These are phyloP conservation scores for Xanthoconium purpureum DNA, from an alignment of 768 basidiomycete species.

Conservation along the genomic window DNA sequence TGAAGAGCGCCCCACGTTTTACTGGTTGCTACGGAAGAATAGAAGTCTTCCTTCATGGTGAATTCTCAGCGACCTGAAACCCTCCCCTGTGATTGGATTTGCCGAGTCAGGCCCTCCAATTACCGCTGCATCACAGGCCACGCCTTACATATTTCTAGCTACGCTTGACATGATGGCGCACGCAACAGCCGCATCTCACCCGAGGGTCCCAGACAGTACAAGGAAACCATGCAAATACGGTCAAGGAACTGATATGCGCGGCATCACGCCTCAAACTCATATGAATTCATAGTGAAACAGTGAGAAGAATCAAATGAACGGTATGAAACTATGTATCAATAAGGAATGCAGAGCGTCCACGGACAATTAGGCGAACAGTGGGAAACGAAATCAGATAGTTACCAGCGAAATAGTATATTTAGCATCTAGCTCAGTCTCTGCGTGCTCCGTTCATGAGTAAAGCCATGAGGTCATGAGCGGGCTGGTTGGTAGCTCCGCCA, in stretches of 20 bases:
- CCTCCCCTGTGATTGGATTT: conserved; percentile 10
- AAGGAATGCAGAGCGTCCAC: conserved; percentile 32
- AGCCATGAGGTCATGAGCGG: conserved; percentile 76
- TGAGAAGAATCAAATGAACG: conserved; percentile 18
- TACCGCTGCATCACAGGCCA: conserved; percentile 14
- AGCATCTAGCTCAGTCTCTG: conserved; percentile 50
- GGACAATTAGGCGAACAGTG: conserved; percentile 4
- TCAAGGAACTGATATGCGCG: background rate
- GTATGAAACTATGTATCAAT: conserved; percentile 32
- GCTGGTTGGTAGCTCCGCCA: conserved; percentile 48
- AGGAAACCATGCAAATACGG: background rate
- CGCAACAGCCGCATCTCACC: conserved; percentile 12
- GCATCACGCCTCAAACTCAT: conserved; percentile 17
- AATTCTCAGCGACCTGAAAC: conserved; percentile 21
- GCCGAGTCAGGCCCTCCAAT: conserved; percentile 13
- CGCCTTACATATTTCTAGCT: background rate
- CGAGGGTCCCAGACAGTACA: background rate
- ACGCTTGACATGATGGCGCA: conserved; percentile 9
- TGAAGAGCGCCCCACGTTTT: conserved; percentile 23
- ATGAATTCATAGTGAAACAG: conserved; percentile 26
- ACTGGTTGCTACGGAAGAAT: conserved; percentile 32
- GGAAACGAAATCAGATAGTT: conserved; percentile 15
- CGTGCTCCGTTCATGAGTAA: conserved; percentile 72
- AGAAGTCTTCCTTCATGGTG: conserved; percentile 29
- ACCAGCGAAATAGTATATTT: conserved; percentile 11